Conservation (phyloP, 768 basidiomycete species). For the Favolaschia claudopus region DNA sequence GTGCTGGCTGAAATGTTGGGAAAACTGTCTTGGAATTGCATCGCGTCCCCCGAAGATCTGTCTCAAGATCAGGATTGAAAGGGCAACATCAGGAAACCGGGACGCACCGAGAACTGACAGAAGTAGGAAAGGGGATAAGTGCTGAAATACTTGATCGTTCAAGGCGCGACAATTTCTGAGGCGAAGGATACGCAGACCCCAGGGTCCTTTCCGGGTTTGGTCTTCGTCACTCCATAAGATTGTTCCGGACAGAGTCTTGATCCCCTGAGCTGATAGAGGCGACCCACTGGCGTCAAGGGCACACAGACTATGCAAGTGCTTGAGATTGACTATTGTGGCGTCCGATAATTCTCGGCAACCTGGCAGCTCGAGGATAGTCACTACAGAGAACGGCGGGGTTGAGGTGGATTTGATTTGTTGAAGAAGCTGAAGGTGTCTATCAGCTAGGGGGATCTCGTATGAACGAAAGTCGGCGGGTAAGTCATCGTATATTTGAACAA, state of each 20-base stretch:
- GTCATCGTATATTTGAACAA: slow-evolving; percentile 65
- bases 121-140: slow-evolving; percentile 59
- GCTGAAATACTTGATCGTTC: slow-evolving; percentile 48
- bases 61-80: slow-evolving; percentile 14
- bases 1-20: slow-evolving; percentile 36
- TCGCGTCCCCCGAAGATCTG: slow-evolving; percentile 60
- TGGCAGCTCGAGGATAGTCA: slow-evolving; percentile 70
- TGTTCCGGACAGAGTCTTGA: slow-evolving; percentile 59
- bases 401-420: slow-evolving; percentile 65
- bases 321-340: slow-evolving; percentile 57
- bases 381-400: slow-evolving; percentile 63
- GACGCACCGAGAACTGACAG: slow-evolving; percentile 67
- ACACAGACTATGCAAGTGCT: slow-evolving; percentile 57
- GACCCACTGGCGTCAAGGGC: slow-evolving; percentile 74
- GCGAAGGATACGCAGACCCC: slow-evolving; percentile 64
- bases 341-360: slow-evolving; percentile 66
- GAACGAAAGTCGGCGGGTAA: slow-evolving; percentile 53
- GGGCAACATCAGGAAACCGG: background rate
- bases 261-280: slow-evolving; percentile 56
- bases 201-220: slow-evolving; percentile 52
- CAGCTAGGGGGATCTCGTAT: slow-evolving; percentile 60
- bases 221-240: slow-evolving; percentile 47
- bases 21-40: slow-evolving; percentile 39
- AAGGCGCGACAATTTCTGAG: slow-evolving; percentile 62
- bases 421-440: slow-evolving; percentile 61